A percentile compares a stretch with the other conserved stretches of the same genome.
Conservation (phyloP, 2,329 filamentous ascomycete species). For the Colletotrichum destructivum region DNA sequence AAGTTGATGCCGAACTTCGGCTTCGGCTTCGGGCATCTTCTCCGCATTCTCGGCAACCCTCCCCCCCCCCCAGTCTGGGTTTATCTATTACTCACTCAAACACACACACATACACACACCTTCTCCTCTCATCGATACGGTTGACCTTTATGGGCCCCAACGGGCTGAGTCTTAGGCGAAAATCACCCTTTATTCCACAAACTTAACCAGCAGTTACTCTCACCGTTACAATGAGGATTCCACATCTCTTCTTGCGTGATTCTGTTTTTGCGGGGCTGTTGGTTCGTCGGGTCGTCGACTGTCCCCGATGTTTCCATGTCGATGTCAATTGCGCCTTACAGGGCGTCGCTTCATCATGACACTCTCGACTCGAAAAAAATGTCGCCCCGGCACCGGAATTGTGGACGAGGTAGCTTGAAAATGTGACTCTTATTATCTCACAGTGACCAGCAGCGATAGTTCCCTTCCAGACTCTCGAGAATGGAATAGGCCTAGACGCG, state of each 20-base stretch:
- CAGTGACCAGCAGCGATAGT: no score
- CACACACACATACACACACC: no score
- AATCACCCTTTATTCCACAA: no score
- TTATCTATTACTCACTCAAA: no score
- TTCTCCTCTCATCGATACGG: no score
- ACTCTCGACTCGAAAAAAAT: neutral
- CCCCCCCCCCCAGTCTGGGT: no score
- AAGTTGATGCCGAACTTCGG: constrained; percentile 13
- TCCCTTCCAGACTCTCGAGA: no score
- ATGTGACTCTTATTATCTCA: neutral
- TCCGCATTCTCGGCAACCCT: constrained; percentile 1
- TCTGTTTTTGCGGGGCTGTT: neutral
- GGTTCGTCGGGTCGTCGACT: neutral
- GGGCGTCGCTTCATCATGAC: constrained; percentile 4
- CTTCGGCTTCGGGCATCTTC: neutral
- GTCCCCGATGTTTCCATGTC: neutral
- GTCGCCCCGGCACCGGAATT: neutral
- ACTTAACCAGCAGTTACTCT: neutral
- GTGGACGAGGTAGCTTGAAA: neutral
- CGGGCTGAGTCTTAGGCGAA: no score
- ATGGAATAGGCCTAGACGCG: no score
- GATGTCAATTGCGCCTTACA: constrained; percentile 1
- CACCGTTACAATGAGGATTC: neutral
- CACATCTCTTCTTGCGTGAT: neutral
- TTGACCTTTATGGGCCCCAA: no score